Conservation (phyloP, 2,329 filamentous ascomycete species). For the Purpureocillium lavendulum region DNA sequence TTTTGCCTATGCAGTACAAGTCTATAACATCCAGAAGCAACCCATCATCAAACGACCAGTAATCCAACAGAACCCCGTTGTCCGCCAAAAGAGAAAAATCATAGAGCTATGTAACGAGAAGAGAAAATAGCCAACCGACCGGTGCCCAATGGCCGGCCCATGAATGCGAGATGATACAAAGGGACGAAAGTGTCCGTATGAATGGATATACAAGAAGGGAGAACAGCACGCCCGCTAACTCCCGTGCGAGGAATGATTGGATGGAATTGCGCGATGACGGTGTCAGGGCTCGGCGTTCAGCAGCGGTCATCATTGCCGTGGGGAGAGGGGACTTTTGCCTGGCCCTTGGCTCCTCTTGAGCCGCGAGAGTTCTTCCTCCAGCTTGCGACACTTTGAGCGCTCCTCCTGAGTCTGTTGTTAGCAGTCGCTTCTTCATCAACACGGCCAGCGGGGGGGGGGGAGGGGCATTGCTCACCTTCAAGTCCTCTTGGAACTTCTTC, state of each 20-base stretch:
- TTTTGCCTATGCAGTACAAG: background rate
- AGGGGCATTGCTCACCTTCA: conserved; percentile 30
- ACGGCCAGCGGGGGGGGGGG: background rate
- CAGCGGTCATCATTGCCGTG: conserved; percentile 15
- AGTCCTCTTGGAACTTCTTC: conserved; percentile 47
- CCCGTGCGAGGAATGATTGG: too few species aligned
- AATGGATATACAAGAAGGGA: background rate
- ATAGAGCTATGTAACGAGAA: too few species aligned
- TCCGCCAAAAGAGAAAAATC: too few species aligned
- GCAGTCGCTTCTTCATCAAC: conserved; percentile 4
- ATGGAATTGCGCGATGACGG: too few species aligned
- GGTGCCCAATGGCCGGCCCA: too few species aligned
- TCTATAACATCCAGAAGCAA: background rate
- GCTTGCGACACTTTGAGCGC: conserved; percentile 34
- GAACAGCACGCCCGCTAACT: too few species aligned
- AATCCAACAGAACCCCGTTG: too few species aligned
- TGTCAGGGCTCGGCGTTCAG: too few species aligned
- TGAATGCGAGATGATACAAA: too few species aligned
- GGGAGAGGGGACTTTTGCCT: conserved; percentile 34
- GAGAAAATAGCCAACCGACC: too few species aligned
- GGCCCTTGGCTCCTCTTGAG: conserved; percentile 33
- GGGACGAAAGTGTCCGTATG: background rate
- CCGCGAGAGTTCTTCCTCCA: conserved; percentile 41
- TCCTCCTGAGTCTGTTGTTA: conserved; percentile 36
- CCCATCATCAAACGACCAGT: too few species aligned